A percentile compares a stretch with the other conserved stretches of the same genome.
Evolutionary conservation across 768 basidiomycete species (phyloP).

Genomic region (Aureoboletus auriporus): DNA sequence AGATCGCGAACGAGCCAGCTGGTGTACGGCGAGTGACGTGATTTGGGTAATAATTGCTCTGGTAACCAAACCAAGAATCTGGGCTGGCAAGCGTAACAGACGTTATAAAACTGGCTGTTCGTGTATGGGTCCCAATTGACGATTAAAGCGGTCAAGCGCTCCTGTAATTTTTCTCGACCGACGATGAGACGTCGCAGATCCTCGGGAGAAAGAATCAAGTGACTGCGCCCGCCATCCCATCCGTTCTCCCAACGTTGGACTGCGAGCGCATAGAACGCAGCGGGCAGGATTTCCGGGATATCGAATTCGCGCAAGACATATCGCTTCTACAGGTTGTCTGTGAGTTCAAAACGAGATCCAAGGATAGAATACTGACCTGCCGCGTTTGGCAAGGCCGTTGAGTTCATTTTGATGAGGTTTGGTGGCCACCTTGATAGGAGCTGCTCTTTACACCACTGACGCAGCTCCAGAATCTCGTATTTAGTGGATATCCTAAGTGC

Average conservation of each 20-base stretch:
- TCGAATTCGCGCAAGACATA: conserved; percentile 33
- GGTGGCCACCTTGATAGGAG: conserved; percentile 29
- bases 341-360: not conserved
- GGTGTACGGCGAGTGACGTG: conserved; percentile 7
- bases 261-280: conserved; percentile 39
- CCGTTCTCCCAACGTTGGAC: conserved; percentile 25
- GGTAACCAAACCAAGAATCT: conserved; percentile 5
- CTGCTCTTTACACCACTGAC: conserved; percentile 22
- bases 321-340: conserved; percentile 26
- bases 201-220: conserved; percentile 24
- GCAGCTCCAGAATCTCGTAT: conserved; percentile 31
- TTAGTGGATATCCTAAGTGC: conserved; percentile 34
- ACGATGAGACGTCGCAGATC: conserved; percentile 30
- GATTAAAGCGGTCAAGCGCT: conserved; percentile 17
- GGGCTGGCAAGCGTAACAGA: conserved; percentile 4
- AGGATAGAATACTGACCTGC: conserved; percentile 23
- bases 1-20: conserved; percentile 25
- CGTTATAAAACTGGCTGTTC: not conserved
- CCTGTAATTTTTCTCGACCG: conserved; percentile 30
- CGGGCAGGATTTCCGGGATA: conserved; percentile 34
- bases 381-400: conserved; percentile 25
- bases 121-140: conserved; percentile 4
- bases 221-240: conserved; percentile 28
- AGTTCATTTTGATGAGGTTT: conserved; percentile 24
- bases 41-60: conserved; percentile 4